Evolutionary conservation across 176 grass and related monocot species (phyloP).

Genomic region (Secale cereale): DNA sequence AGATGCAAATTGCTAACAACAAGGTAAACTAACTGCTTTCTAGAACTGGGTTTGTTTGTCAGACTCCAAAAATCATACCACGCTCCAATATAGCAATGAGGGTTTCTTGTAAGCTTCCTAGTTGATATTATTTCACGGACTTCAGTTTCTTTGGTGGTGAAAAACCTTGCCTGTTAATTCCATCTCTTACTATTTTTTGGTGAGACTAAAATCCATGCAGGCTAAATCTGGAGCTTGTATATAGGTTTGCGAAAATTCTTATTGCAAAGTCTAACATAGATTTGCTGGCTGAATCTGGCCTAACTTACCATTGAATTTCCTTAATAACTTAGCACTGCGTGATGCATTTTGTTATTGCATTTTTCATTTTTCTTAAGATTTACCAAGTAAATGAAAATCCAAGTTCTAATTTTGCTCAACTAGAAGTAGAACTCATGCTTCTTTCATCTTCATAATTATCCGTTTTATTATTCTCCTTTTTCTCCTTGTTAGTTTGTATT

Average conservation of each 20-base stretch:
- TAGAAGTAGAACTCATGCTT: too few species aligned
- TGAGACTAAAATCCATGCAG: constrained; percentile 92
- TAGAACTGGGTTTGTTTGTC: background rate
- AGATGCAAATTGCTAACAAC: constrained; percentile 90
- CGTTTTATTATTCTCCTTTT: too few species aligned
- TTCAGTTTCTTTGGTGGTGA: background rate
- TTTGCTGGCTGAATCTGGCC: too few species aligned
- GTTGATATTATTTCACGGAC: background rate
- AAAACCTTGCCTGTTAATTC: background rate
- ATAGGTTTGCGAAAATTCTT: constrained; percentile 39
- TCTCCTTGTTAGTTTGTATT: background rate
- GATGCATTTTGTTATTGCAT: too few species aligned
- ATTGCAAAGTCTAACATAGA: too few species aligned
- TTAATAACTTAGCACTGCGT: too few species aligned
- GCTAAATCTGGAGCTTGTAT: constrained; percentile 80
- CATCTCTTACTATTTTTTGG: constrained; percentile 14
- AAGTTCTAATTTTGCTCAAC: too few species aligned
- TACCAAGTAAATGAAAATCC: too few species aligned
- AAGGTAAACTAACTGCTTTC: constrained; percentile 39
- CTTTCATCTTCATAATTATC: too few species aligned
- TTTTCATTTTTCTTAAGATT: too few species aligned
- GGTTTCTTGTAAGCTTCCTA: background rate
- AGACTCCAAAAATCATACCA: background rate
- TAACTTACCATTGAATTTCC: too few species aligned
- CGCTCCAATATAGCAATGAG: background rate